Percentiles rank a stretch among this genome's conserved stretches.
Conservation (phyloP, 225 moss, liverwort and hornwort genomes). For the Climacium dendroides region DNA sequence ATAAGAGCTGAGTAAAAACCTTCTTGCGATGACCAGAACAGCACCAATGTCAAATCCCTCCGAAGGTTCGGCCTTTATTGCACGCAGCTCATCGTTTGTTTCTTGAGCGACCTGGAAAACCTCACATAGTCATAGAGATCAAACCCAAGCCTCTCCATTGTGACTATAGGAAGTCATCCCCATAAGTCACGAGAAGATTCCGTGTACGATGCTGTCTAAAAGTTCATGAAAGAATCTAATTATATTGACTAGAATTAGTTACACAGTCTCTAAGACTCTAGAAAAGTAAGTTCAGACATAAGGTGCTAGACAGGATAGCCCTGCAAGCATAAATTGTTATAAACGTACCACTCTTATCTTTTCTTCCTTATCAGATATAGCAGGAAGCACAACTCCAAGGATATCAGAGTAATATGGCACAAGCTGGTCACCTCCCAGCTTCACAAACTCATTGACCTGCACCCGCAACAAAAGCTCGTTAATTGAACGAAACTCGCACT, state of each 20-base stretch:
- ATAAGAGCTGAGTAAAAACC: slow-evolving; percentile 18
- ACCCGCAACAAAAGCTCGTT: neutral
- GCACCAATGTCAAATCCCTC: slow-evolving; percentile 86
- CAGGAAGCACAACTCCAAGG: slow-evolving; percentile 84
- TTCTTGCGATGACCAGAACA: slow-evolving; percentile 75
- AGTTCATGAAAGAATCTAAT: neutral
- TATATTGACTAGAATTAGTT: neutral
- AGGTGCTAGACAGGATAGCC: neutral
- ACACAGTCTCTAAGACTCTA: neutral
- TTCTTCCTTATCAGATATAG: slow-evolving; percentile 90
- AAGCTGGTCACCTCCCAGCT: slow-evolving; percentile 90
- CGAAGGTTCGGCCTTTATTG: slow-evolving; percentile 60
- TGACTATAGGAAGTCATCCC: neutral
- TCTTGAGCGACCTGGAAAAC: slow-evolving; percentile 72
- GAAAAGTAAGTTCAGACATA: neutral
- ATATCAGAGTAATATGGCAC: slow-evolving; percentile 87
- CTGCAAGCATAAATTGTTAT: neutral
- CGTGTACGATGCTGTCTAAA: neutral
- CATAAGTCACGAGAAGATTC: neutral
- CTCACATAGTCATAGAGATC: neutral
- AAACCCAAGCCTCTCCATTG: neutral
- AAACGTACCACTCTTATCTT: slow-evolving; percentile 74
- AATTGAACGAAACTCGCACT: neutral
- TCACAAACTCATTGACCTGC: slow-evolving; percentile 93
- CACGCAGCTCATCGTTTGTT: slow-evolving; percentile 80